phyloP scores from a whole-genome alignment of 495 filamentous ascomycete species.

The Halenospora varia region DNA sequence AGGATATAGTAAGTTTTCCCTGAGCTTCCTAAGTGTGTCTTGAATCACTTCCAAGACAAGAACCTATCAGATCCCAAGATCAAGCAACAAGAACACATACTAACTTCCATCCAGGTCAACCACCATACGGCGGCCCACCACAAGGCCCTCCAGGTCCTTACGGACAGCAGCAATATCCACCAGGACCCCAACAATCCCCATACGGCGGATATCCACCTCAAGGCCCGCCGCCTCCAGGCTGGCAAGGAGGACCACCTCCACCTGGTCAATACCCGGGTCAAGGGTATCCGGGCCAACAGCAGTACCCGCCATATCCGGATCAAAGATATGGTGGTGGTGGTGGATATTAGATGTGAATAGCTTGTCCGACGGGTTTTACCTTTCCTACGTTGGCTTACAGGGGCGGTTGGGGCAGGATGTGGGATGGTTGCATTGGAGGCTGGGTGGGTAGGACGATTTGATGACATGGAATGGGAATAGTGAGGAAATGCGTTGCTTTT shows the following conservation, averaged over 20 bases:
- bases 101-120: not conserved
- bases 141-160: not conserved
- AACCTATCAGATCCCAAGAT: too few species aligned
- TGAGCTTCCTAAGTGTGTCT: too few species aligned
- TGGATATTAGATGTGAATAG: conserved; percentile 1
- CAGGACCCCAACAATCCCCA: conserved; percentile 5
- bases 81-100: too few species aligned
- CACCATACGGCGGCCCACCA: not conserved
- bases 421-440: too few species aligned
- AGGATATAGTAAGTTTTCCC: too few species aligned
- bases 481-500: too few species aligned
- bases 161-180: not conserved
- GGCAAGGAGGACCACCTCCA: not conserved
- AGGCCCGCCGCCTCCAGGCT: conserved; percentile 4
- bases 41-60: too few species aligned
- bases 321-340: conserved; percentile 5
- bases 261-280: not conserved
- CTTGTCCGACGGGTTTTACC: too few species aligned
- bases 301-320: conserved; percentile 19
- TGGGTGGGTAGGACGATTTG: too few species aligned
- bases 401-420: too few species aligned
- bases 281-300: not conserved
- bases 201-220: conserved; percentile 6
- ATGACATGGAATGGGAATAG: too few species aligned
- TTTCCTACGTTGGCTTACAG: too few species aligned